phyloP scores from a whole-genome alignment of 2,329 filamentous ascomycete genomes.

The Ophiostoma australiae region DNA sequence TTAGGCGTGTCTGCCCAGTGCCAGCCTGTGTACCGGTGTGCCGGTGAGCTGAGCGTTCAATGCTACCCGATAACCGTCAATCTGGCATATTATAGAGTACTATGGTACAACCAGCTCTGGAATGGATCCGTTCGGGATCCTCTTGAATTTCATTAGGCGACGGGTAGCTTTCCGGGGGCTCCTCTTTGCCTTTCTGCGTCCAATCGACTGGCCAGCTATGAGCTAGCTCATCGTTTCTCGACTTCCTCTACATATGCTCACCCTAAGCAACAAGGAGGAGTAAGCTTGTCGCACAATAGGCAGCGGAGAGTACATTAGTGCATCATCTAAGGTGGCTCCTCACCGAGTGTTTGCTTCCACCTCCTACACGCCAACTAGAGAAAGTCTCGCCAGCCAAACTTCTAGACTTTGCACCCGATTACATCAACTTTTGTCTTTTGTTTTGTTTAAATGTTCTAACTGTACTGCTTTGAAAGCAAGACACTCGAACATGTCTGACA shows the following conservation, averaged over 20 bases:
- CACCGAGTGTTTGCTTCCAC: not conserved
- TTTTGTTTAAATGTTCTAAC: not conserved
- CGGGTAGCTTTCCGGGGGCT: not conserved
- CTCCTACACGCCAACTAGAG: not conserved
- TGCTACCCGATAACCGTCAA: not conserved
- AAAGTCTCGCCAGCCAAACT: not conserved
- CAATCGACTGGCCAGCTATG: no score
- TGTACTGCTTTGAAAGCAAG: not conserved
- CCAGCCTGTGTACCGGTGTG: not conserved
- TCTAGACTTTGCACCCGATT: not conserved
- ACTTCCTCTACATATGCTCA: not conserved
- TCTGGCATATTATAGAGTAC: not conserved
- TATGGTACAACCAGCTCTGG: not conserved
- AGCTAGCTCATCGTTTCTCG: no score
- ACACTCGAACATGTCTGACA: slow-evolving; percentile 17
- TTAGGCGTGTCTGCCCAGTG: no score
- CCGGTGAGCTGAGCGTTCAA: not conserved
- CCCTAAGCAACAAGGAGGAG: not conserved
- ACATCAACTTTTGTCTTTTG: not conserved
- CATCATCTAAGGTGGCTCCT: not conserved
- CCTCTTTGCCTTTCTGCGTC: not conserved
- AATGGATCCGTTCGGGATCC: not conserved
- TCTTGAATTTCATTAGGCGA: not conserved
- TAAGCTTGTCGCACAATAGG: not conserved
- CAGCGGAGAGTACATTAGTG: not conserved